phyloP scores from a whole-genome alignment of 768 basidiomycete genomes.

The Lentinus brumalis region DNA sequence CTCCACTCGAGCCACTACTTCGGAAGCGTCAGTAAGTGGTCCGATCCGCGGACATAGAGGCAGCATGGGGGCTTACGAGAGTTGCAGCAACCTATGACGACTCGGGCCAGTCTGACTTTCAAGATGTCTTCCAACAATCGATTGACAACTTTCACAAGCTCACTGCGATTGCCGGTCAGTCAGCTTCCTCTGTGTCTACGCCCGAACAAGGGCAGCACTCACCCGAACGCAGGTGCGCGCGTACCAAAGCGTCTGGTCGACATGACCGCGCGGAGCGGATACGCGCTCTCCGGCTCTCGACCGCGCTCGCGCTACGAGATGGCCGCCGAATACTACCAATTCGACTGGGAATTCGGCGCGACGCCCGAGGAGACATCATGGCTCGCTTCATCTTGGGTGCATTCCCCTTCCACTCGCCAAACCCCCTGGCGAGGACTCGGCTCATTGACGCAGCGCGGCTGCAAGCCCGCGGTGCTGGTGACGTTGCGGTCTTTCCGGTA shows the following conservation, averaged over 20 bases:
- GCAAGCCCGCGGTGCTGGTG: not conserved
- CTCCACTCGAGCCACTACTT: slow-evolving; percentile 48
- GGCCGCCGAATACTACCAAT: slow-evolving; percentile 61
- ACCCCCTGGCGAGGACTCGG: slow-evolving; percentile 27
- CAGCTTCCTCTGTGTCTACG: not conserved
- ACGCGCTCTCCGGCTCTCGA: slow-evolving; percentile 49
- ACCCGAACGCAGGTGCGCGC: slow-evolving; percentile 40
- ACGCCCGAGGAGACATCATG: slow-evolving; percentile 65
- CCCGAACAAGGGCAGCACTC: not conserved
- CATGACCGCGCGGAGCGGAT: slow-evolving; percentile 53
- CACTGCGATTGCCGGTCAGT: slow-evolving; percentile 48
- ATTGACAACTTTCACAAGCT: slow-evolving; percentile 42
- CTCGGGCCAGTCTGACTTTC: slow-evolving; percentile 50
- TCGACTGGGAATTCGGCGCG: slow-evolving; percentile 54
- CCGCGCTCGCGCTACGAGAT: slow-evolving; percentile 46
- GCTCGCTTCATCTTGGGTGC: slow-evolving; percentile 66
- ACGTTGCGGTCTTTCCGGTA: slow-evolving; percentile 25
- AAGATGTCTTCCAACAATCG: slow-evolving; percentile 45
- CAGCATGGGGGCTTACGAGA: not conserved
- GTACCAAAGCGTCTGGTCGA: slow-evolving; percentile 53
- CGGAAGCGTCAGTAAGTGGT: slow-evolving; percentile 42
- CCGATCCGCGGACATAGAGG: not conserved
- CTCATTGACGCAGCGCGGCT: slow-evolving; percentile 1
- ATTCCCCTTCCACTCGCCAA: slow-evolving; percentile 13
- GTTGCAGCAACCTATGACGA: slow-evolving; percentile 56